Evolutionary conservation across 176 grass and related monocot genomes (phyloP), one percentile per base, ranked within the genome.

Genomic region (Saccharum officinarum): DNA sequence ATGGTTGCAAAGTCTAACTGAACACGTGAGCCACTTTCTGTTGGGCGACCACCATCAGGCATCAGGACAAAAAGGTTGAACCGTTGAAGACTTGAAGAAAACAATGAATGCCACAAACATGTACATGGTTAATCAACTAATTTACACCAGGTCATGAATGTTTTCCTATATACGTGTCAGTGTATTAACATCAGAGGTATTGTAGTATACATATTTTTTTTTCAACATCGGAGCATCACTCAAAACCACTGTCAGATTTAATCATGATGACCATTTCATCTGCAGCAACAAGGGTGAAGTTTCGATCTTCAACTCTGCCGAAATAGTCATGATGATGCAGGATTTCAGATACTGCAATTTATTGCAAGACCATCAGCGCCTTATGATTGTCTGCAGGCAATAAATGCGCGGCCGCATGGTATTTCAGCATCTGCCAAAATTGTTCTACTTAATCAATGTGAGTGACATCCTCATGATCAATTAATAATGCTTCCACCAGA

Each of bases 131-230:
- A 63, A 33, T 42, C 7, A 49, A 41, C 16, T 17, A 76, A 42
- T 68, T 84, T 72, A 40, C 41, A 14, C 77, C 34, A 62, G 40
- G 26, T 60, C 28, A 28, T 28, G 28, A 74, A 42, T 36, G 55
- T 15, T 39, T 42, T 75, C 79, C 67, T 50, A 81, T 80, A 80
- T 54, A 76, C 81, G 80, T 69, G 89, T 75, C 69, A 80, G 40
- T 80, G 42, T 36, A 62, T 52, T 79, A 73, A 25, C 80, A 84
- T 10, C 30, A 14, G 34, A 69, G 46, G 47, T 15, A 5, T 37
- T 37, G 36, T 37, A 37, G 36, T 37, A 37, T 37, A 61, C 84
- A 69, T 17, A 13, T 38, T 60, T 49, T n/a, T 9, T 59, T 10
- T 2, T 1, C 38, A 0, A 59, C 68, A n/a, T 44, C 44, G 4